These are phyloP conservation scores for Laburnicola sp. DNA, from an alignment of 2,329 filamentous ascomycete genomes.

Conservation along the genomic window DNA sequence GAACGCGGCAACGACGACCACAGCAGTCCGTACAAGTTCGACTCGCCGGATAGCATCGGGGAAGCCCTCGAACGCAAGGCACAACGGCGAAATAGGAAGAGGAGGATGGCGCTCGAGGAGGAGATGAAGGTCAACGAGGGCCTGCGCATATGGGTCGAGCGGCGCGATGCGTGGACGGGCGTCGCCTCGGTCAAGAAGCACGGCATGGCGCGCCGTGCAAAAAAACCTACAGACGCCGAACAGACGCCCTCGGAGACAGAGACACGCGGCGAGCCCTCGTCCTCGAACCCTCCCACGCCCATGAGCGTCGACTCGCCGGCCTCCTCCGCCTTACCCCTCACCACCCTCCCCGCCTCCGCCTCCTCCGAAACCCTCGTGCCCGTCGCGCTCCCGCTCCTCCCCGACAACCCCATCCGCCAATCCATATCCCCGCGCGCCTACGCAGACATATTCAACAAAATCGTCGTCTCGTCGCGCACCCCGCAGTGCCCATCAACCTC, in stretches of 20 bases:
- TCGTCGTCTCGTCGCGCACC: constrained; percentile 79
- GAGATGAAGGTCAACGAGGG: constrained; percentile 74
- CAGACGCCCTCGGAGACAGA: background rate
- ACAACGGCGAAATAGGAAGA: constrained; percentile 42
- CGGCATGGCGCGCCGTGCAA: constrained; percentile 12
- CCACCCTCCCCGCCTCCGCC: background rate
- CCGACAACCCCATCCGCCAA: constrained; percentile 73
- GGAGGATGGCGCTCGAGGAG: constrained; percentile 42
- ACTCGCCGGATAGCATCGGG: constrained; percentile 51
- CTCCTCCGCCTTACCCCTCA: constrained; percentile 2
- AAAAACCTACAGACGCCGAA: background rate
- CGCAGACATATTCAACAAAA: constrained; percentile 83
- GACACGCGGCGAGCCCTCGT: constrained; percentile 39
- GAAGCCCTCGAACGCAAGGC: constrained; percentile 38
- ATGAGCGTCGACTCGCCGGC: constrained; percentile 6
- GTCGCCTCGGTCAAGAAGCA: constrained; percentile 57
- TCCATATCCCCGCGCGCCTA: constrained; percentile 76
- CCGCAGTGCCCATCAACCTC: constrained; percentile 86
- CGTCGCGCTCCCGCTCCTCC: constrained; percentile 71
- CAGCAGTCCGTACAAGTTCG: constrained; percentile 46
- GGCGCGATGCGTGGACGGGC: constrained; percentile 83
- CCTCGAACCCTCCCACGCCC: constrained; percentile 35
- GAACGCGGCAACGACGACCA: constrained; percentile 9
- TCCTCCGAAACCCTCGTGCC: constrained; percentile 62
- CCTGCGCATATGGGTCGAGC: constrained; percentile 73